These are phyloP conservation scores for Podaxis sp. DNA, from an alignment of 768 basidiomycete genomes.

Conservation along the genomic window DNA sequence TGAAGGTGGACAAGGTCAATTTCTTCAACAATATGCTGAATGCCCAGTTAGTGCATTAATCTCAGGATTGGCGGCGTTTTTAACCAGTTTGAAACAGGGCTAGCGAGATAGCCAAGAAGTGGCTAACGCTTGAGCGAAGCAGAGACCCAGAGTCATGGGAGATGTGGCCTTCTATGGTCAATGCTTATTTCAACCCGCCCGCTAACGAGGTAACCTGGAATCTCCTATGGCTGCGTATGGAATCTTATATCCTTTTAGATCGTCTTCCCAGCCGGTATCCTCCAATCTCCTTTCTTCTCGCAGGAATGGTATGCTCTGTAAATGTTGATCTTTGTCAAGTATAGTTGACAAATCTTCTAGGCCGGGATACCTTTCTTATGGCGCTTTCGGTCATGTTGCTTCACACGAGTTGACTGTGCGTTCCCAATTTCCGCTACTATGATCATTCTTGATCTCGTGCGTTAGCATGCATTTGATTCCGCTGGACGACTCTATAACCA, in stretches of 20 bases:
- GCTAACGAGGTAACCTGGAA: constrained; percentile 68
- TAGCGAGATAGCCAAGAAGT: constrained; percentile 63
- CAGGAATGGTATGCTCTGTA: constrained; percentile 57
- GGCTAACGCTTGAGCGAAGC: constrained; percentile 68
- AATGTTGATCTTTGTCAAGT: constrained; percentile 12
- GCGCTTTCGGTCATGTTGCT: constrained; percentile 90
- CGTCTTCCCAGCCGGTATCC: constrained; percentile 94
- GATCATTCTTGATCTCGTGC: constrained; percentile 1
- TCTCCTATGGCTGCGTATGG: neutral
- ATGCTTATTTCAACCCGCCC: constrained; percentile 87
- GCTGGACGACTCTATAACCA: constrained; percentile 90
- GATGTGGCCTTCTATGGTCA: constrained; percentile 84
- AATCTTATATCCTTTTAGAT: constrained; percentile 45
- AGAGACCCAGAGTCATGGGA: constrained; percentile 80
- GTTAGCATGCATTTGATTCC: constrained; percentile 87
- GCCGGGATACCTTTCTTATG: constrained; percentile 90
- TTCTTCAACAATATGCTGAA: constrained; percentile 87
- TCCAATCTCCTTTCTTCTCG: constrained; percentile 90
- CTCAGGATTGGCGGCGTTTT: neutral
- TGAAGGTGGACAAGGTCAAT: constrained; percentile 60
- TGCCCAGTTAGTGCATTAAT: constrained; percentile 39
- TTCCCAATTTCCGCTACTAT: constrained; percentile 1
- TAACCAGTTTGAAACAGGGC: constrained; percentile 32
- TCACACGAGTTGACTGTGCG: constrained; percentile 88
- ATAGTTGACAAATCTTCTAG: constrained; percentile 30